Base-by-base conservation (phyloP, 345 rosid species). In the Acer campestre region DNA sequence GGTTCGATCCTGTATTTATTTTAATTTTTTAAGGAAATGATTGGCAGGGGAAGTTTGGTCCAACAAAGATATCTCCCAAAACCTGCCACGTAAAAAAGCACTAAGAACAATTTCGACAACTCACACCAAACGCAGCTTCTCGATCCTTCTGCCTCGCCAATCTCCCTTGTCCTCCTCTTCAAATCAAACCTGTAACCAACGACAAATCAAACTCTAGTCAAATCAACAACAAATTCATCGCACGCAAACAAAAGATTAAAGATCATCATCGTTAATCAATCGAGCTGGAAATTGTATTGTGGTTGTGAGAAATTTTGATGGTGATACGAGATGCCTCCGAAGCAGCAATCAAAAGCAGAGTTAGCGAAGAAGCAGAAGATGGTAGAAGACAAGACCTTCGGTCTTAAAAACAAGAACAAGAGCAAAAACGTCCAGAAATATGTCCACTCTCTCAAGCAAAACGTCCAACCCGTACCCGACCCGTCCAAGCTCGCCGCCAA, bases 341-440 rank as follows among this genome's bases (percentile, higher is more conserved):
- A 89, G 94, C 91, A 87, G 84, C 79, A 77, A 44, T 79, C 92
- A 53, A 89, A 89, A 84, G 80, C 86, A 82, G 93, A 91, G 67
- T 68, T 89, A 77, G 89, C 88, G 78, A 91, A 89, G 90, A 91
- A 91, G 93, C 90, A 91, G 91, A 89, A 89, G 93, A 66, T 88
- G 79, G 88, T 85, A 76, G 91, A 89, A 81, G 93, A 89, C 89
- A 91, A 86, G 89, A 91, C 93, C 85, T 91, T 91, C 90, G 93
- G 95, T 78, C 90, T 91, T 72, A 89, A 91, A 74, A 91, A 91
- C 87, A 89, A 90, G 80, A 89, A 89, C 83, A 91, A 91, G 83
- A 88, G 93, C 86, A 89, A 91, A 76, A 91, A 84, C 79, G 93
- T 91, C 35, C 93, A 91, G 76, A 88, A 89, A 73, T 88, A 91